phyloP scores from a whole-genome alignment of 2,329 filamentous ascomycete genomes.

The Sphaerulina musiva region DNA sequence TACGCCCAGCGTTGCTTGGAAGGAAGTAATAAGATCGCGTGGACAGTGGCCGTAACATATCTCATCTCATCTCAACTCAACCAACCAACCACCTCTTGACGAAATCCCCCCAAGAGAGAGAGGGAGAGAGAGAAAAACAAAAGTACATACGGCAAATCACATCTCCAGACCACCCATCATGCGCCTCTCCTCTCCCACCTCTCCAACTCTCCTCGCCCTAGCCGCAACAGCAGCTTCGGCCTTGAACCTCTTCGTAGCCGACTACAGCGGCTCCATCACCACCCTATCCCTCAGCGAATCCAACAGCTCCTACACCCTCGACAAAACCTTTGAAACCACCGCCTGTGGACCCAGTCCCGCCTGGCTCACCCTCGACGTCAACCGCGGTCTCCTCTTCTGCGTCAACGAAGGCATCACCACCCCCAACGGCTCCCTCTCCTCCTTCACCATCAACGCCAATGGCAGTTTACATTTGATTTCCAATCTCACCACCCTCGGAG shows the following conservation, averaged over 20 bases:
- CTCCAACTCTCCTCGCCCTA: conserved; percentile 13
- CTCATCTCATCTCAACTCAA: too few species aligned
- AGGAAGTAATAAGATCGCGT: too few species aligned
- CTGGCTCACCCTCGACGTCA: conserved; percentile 54
- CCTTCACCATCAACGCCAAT: conserved; percentile 35
- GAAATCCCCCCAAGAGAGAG: too few species aligned
- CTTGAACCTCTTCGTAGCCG: conserved; percentile 39
- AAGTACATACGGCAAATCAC: too few species aligned
- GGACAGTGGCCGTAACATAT: too few species aligned
- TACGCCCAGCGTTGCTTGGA: too few species aligned
- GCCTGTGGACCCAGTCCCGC: conserved; percentile 51
- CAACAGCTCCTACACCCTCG: conserved; percentile 36
- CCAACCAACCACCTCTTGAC: too few species aligned
- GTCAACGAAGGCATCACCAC: conserved; percentile 51
- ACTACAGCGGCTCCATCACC: conserved; percentile 42
- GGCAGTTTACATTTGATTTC: conserved; percentile 36
- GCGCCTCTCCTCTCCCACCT: conserved; percentile 3
- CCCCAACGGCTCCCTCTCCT: conserved; percentile 45
- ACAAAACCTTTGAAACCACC: conserved; percentile 38
- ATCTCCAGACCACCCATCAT: conserved; percentile 1
- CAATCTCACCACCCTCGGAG: conserved; percentile 33
- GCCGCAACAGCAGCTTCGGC: conserved; percentile 24
- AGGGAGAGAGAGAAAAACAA: too few species aligned
- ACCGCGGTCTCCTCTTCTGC: conserved; percentile 51
- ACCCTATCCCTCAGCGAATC: conserved; percentile 34